Evolutionary conservation across 148 eudicot species (phyloP), one percentile per base, ranked within the genome.

Genomic region (Fagopyrum esculentum): DNA sequence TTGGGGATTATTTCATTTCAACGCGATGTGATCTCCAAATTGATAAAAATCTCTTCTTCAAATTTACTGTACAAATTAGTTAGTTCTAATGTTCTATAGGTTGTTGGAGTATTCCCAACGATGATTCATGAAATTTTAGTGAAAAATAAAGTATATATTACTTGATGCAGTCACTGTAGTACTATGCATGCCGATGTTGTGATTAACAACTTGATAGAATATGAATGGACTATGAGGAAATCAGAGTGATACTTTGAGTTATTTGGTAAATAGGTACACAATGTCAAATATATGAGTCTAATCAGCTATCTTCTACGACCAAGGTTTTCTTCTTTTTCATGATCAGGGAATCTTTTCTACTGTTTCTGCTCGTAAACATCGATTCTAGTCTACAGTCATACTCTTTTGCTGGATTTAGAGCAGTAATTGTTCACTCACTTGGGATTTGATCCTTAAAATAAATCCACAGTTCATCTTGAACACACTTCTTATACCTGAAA

Each of bases 321-420:
- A 64, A 30, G 70, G n/a, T 64, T 40, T 64, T 64, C 45, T 35
- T 64, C 68, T 64, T 64, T 22, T 64, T 64, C 45, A 64, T 17
- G 1, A 29, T 9, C 43, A 61, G 44, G 43, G 26, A 13, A 11
- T 45, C 2, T 6, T 13, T 64, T 64, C 16, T 64, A 64, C 45
- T 64, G n/a, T 64, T 35, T 64, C 45, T 64, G 29, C 12, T 61
- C 17, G 40, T 12, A 6, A 64, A 11, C 10, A 30, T 29, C 13
- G 70, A 16, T 64, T 35, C 2, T 64, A 30, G 44, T 30, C 70
- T 30, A 19, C 13, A 30, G 6, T 35, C n/a, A 5, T 64, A 9
- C 64, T 59, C 9, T 59, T 61, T 61, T 6, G 11, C 6, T 61
- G 12, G 44, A 30, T 61, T 29, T 61, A 61, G 43, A 61, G 71